phyloP scores from a whole-genome alignment of 1,284 basidiomycete species.

The Coniophora puteana region DNA sequence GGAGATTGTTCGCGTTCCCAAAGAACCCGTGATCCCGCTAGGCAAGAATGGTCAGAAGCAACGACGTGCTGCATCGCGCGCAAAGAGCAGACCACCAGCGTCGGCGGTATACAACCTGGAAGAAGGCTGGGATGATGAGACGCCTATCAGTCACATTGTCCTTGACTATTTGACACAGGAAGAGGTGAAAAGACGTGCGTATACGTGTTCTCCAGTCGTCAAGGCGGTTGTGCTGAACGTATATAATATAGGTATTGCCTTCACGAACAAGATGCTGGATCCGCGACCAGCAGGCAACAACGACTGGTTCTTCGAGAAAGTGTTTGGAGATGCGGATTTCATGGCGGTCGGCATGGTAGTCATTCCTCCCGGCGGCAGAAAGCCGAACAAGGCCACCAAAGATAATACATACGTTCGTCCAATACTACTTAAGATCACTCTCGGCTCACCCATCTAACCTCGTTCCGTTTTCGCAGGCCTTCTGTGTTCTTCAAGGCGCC shows the following conservation, averaged over 20 bases:
- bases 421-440: not conserved
- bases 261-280: constrained; percentile 61
- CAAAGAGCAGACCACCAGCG: constrained; percentile 35
- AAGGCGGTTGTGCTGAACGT: constrained; percentile 2
- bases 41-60: constrained; percentile 39
- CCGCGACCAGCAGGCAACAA: constrained; percentile 57
- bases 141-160: constrained; percentile 65
- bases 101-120: constrained; percentile 56
- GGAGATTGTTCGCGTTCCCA: constrained; percentile 77
- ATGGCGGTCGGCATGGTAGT: constrained; percentile 87
- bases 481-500: constrained; percentile 85
- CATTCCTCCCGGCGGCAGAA: constrained; percentile 74
- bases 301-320: constrained; percentile 86
- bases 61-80: constrained; percentile 34
- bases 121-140: constrained; percentile 87
- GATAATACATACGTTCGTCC: constrained; percentile 91
- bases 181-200: constrained; percentile 71
- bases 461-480: constrained; percentile 52
- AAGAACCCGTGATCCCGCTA: constrained; percentile 57
- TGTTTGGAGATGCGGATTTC: constrained; percentile 92
- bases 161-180: constrained; percentile 61
- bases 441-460: not conserved
- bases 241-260: constrained; percentile 60
- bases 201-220: constrained; percentile 2
- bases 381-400: constrained; percentile 86